Evolutionary conservation across 768 basidiomycete species (phyloP).

Genomic region (Pluteus cervinus): DNA sequence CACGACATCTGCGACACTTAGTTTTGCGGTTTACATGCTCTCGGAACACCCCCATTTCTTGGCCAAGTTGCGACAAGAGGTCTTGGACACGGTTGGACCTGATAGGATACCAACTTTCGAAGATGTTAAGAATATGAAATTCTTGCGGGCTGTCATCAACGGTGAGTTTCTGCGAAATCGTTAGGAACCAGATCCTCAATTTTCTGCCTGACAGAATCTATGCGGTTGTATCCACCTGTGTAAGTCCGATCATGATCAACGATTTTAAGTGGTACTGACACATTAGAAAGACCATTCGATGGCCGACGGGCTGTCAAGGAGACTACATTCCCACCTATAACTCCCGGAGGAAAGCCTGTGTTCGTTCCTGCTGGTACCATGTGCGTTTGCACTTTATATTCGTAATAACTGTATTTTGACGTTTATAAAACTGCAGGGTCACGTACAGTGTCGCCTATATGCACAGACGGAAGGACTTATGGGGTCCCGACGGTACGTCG

Average conservation of each 20-base stretch:
- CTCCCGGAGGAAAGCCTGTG: conserved; percentile 22
- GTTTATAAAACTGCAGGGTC: conserved; percentile 9
- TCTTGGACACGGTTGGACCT: conserved; percentile 33
- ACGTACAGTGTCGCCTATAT: conserved; percentile 29
- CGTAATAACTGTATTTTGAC: not conserved
- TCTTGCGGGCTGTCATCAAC: conserved; percentile 27
- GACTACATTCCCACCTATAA: too few relatives aligned
- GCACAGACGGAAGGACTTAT: conserved; percentile 41
- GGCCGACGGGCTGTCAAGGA: conserved; percentile 20
- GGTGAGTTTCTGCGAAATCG: conserved; percentile 15
- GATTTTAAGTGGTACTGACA: not conserved
- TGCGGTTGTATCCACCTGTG: conserved; percentile 13
- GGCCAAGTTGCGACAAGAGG: conserved; percentile 32
- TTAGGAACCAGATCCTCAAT: too few relatives aligned
- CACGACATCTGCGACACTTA: conserved; percentile 36
- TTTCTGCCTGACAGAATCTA: too few relatives aligned
- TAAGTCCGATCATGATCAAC: conserved; percentile 4
- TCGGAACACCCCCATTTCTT: conserved; percentile 36
- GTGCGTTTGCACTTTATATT: conserved; percentile 9
- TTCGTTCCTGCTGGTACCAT: conserved; percentile 30
- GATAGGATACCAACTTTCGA: conserved; percentile 32
- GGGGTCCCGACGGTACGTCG: conserved; percentile 52
- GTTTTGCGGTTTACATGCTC: conserved; percentile 39
- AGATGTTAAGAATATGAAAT: conserved; percentile 41
- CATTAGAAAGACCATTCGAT: conserved; percentile 19